Percentiles rank a stretch among this genome's conserved stretches.
Evolutionary conservation across 352 stramenopile species (phyloP).

Genomic region (Globisporangium okanoganense): DNA sequence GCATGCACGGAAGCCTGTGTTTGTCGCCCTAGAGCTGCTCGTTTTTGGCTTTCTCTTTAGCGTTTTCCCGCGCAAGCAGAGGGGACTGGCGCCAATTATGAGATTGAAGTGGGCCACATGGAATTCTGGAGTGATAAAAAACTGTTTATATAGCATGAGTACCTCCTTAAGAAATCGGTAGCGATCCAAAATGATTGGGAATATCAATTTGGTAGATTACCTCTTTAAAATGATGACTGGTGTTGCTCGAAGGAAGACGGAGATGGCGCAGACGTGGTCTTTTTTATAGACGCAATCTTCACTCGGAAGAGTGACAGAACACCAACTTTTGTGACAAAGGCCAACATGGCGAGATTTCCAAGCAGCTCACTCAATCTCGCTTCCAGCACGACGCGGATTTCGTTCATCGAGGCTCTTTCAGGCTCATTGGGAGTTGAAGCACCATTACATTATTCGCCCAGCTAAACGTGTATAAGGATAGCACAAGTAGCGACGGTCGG

Average conservation of each 20-base stretch:
- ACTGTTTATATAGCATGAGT: not conserved
- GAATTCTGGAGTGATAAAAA: not conserved
- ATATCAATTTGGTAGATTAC: not conserved
- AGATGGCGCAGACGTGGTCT: not conserved
- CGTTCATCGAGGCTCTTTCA: no score
- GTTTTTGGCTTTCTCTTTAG: not conserved
- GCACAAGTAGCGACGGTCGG: no score
- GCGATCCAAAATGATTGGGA: not conserved
- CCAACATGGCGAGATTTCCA: no score
- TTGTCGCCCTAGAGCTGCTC: not conserved
- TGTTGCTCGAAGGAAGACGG: not conserved
- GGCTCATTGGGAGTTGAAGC: no score
- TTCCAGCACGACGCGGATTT: no score
- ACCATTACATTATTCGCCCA: no score
- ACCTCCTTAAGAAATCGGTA: not conserved
- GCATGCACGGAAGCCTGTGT: constrained; percentile 1
- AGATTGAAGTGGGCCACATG: constrained; percentile 12
- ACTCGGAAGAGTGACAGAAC: not conserved
- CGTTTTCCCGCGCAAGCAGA: constrained; percentile 1
- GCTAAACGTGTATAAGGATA: no score
- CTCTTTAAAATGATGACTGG: not conserved
- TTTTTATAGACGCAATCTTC: not conserved
- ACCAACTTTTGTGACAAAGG: not conserved
- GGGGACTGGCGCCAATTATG: constrained; percentile 9
- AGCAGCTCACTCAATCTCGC: no score